Conservation (phyloP, 169 alveolate genomes). For the Toxoplasma gondii region DNA sequence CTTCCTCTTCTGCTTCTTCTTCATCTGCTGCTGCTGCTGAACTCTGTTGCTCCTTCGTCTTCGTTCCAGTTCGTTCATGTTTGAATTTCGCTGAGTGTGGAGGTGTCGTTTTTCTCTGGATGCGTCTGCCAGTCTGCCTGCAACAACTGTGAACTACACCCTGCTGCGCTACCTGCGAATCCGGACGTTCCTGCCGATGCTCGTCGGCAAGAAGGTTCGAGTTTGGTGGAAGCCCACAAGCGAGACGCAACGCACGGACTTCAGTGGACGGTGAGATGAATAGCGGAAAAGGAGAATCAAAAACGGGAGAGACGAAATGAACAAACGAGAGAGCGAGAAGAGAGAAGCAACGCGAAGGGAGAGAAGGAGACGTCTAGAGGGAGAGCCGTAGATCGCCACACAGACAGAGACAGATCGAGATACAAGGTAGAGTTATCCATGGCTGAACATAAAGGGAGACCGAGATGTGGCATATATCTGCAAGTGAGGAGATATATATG, state of each 20-base stretch:
- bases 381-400: background rate
- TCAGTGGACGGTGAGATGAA: conserved; percentile 40
- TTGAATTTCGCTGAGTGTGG: too few relatives aligned
- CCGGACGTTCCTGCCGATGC: conserved; percentile 18
- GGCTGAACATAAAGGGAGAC: too few relatives aligned
- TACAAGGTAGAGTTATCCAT: too few relatives aligned
- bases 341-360: too few relatives aligned
- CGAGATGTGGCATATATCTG: too few relatives aligned
- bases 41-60: too few relatives aligned
- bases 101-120: too few relatives aligned
- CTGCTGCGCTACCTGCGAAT: conserved; percentile 40
- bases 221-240: conserved; percentile 58
- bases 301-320: background rate
- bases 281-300: background rate
- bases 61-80: too few relatives aligned
- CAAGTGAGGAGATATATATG: background rate
- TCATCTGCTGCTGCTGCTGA: too few relatives aligned
- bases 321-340: background rate
- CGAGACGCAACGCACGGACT: conserved; percentile 25
- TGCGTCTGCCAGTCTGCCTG: background rate
- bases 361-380: background rate
- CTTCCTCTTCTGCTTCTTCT: background rate
- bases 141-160: background rate
- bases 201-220: conserved; percentile 33
- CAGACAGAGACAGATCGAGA: too few relatives aligned